Conservation (phyloP, 805 yeast species). For the Candida maltosa region DNA sequence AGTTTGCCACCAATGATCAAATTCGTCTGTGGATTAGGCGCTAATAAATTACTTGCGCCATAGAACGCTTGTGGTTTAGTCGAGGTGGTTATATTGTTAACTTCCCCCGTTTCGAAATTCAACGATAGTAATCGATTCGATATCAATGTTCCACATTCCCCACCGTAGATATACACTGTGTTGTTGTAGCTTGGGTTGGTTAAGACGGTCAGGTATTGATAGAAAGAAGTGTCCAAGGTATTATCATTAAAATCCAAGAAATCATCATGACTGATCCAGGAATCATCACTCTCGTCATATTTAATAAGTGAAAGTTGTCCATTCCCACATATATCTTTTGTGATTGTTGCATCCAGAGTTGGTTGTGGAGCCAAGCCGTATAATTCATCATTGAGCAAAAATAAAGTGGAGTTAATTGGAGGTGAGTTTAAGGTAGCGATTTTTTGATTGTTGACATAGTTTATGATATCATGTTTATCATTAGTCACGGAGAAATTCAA, state of each 20-base stretch:
- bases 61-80: conserved; percentile 56
- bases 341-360: conserved; percentile 4
- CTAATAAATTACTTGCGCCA: conserved; percentile 45
- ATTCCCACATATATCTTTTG: conserved; percentile 20
- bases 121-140: conserved; percentile 44
- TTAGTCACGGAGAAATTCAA: conserved; percentile 33
- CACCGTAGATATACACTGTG: conserved; percentile 55
- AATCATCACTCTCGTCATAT: conserved; percentile 13
- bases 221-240: conserved; percentile 25
- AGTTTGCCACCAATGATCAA: conserved; percentile 68
- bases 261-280: conserved; percentile 15
- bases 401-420: conserved; percentile 29
- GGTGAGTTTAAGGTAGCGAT: conserved; percentile 24
- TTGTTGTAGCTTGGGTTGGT: conserved; percentile 31
- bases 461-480: conserved; percentile 10
- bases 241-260: conserved; percentile 9
- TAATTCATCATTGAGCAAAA: conserved; percentile 22
- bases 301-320: conserved; percentile 21
- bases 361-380: conserved; percentile 24
- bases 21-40: conserved; percentile 45
- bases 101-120: conserved; percentile 27
- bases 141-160: conserved; percentile 30
- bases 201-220: conserved; percentile 39
- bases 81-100: conserved; percentile 42
- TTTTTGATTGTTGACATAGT: conserved; percentile 18